Evolutionary conservation across 768 basidiomycete species (phyloP).

Genomic region (Tricholoma sp.): DNA sequence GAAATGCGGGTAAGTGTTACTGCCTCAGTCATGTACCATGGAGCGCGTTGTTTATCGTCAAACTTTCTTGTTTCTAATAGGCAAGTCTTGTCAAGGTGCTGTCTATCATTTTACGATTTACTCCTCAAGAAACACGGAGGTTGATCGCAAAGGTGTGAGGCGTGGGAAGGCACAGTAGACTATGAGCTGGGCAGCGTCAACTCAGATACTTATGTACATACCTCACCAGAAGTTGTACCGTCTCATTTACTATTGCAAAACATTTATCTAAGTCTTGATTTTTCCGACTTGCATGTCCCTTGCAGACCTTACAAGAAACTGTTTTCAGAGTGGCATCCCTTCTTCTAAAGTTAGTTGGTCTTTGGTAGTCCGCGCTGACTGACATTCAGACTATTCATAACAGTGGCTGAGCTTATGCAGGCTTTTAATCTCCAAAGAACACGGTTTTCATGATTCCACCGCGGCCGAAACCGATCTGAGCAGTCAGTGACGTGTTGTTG

Average conservation of each 20-base stretch:
- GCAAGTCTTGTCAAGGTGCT: constrained; percentile 72
- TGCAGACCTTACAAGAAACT: constrained; percentile 64
- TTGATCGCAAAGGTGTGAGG: constrained; percentile 73
- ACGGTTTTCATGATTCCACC: constrained; percentile 30
- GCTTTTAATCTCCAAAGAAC: constrained; percentile 51
- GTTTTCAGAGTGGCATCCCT: constrained; percentile 66
- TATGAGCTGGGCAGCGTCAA: neutral
- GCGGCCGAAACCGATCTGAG: constrained; percentile 53
- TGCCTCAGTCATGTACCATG: neutral
- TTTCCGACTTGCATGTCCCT: constrained; percentile 47
- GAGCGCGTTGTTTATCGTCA: neutral
- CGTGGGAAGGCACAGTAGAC: neutral
- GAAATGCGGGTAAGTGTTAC: constrained; percentile 83
- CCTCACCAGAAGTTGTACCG: too few species aligned
- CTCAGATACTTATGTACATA: neutral
- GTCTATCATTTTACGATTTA: constrained; percentile 90
- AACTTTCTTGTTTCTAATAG: neutral
- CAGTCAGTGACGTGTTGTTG: constrained; percentile 38
- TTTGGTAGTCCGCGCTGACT: neutral
- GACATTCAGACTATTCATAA: neutral
- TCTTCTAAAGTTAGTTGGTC: constrained; percentile 49
- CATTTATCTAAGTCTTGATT: neutral
- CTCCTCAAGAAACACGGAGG: constrained; percentile 89
- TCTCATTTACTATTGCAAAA: neutral
- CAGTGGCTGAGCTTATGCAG: constrained; percentile 70